Evolutionary conservation across 176 grass and related monocot species (phyloP).

Genomic region (Oryza australiensis): DNA sequence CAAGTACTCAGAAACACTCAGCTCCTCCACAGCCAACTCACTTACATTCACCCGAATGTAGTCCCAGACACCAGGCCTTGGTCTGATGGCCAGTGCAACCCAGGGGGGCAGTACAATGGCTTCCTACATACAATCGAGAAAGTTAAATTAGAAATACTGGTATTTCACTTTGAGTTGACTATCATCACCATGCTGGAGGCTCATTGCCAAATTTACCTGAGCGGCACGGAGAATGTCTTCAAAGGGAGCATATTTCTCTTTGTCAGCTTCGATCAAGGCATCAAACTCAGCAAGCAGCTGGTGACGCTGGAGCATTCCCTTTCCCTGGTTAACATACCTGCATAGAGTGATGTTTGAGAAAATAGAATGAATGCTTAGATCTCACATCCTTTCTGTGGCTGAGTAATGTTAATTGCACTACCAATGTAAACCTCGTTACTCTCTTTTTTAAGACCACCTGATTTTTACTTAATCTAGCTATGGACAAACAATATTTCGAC

Average conservation of each 20-base stretch:
- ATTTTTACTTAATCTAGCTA: background rate
- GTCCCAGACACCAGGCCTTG: conserved; percentile 97
- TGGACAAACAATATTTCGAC: background rate
- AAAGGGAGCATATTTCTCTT: conserved; percentile 70
- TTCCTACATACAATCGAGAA: conserved; percentile 50
- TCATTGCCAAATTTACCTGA: conserved; percentile 54
- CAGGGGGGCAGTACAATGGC: conserved; percentile 84
- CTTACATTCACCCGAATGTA: conserved; percentile 94
- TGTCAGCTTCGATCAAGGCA: conserved; percentile 61
- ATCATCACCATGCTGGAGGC: background rate
- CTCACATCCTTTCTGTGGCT: conserved; percentile 4
- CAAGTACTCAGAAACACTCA: conserved; percentile 87
- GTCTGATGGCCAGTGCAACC: conserved; percentile 94
- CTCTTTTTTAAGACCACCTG: too few relatives aligned
- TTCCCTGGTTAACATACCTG: conserved; percentile 92
- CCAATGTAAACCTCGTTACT: background rate
- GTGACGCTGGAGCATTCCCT: conserved; percentile 94
- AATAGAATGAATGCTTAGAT: background rate
- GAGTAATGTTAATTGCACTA: background rate
- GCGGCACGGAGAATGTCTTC: conserved; percentile 83
- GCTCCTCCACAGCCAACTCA: conserved; percentile 81
- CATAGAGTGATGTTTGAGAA: conserved; percentile 29
- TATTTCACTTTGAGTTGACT: background rate
- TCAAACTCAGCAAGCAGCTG: conserved; percentile 89
- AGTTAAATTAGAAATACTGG: conserved; percentile 11